Base-by-base conservation (phyloP, 805 yeast genomes). In the Alloascoidea hylecoeti region DNA sequence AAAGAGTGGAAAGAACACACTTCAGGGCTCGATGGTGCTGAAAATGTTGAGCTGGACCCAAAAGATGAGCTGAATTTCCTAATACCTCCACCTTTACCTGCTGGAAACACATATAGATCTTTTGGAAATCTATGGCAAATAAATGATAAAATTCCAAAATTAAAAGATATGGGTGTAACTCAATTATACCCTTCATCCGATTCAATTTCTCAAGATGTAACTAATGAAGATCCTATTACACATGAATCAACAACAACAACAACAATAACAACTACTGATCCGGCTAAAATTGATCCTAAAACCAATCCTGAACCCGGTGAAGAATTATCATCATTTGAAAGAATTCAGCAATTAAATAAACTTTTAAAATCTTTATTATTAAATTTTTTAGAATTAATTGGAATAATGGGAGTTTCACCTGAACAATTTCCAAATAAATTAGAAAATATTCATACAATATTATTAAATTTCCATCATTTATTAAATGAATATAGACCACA, bases 401-500 rank as follows among this genome's bases (percentile, higher is more conserved):
- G 95, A 2, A 63, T 83, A 4, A 65, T 88, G 56, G 66, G 82
- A 3, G 68, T 76, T 6, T 74, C 81, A 42, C 96, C 98, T 1
- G 68, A 70, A 16, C 61, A 70, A 42, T 73, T 67, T 44, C 68
- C 68, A 2, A 55, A 58, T 4, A 81, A 84, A 48, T 72, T 86
- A 17, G 95, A 86, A 45, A 75, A 84, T 45, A 72, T 92, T 30
- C 72, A 94, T 44, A 68, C 79, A 12, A 75, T 89, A 6, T 61
- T 92, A 38, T 79, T 89, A 51, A 92, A 92, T 51, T 76, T 92
- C 45, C 96, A 92, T 53, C 97, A 92, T 55, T 61, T 92, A 28
- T 60, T 92, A 41, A 92, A 92, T 54, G 86, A 88, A 38, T 92
- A 92, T 57, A 66, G 98, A 43, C 92, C 96, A 2, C 97, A 92